Conservation (phyloP, 2,329 filamentous ascomycete genomes). For the Cadophora gregata region DNA sequence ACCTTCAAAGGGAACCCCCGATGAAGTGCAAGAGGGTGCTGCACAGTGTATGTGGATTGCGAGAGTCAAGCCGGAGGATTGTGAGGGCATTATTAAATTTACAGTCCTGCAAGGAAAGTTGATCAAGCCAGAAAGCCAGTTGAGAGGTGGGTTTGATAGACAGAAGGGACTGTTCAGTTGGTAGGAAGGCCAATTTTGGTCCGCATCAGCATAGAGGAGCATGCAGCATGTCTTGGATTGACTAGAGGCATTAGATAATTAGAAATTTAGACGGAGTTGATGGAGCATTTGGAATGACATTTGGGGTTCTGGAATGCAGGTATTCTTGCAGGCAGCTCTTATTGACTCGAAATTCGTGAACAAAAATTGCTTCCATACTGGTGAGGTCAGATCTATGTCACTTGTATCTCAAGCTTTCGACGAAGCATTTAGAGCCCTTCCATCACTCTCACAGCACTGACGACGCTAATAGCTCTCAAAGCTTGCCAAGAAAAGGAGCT, state of each 20-base stretch:
- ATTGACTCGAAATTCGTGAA: too few relatives aligned
- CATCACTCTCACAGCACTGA: too few relatives aligned
- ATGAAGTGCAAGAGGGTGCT: slow-evolving; percentile 60
- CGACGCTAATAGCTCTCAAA: too few relatives aligned
- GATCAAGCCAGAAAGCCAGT: slow-evolving; percentile 83
- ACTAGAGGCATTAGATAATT: slow-evolving; percentile 6
- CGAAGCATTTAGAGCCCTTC: too few relatives aligned
- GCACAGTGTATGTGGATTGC: slow-evolving; percentile 94
- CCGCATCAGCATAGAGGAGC: neutral
- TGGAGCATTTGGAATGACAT: neutral
- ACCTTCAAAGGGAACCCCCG: slow-evolving; percentile 38
- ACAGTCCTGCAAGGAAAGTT: slow-evolving; percentile 94
- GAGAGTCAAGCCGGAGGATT: slow-evolving; percentile 83
- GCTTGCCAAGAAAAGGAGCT: too few relatives aligned
- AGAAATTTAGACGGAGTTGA: neutral
- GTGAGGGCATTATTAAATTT: slow-evolving; percentile 88
- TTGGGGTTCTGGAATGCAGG: neutral
- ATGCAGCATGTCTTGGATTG: neutral
- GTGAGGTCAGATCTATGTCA: too few relatives aligned
- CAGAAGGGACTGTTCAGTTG: slow-evolving; percentile 83
- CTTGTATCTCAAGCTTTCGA: too few relatives aligned
- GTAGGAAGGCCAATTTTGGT: slow-evolving; percentile 52
- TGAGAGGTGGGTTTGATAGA: slow-evolving; percentile 91
- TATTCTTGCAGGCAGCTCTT: neutral
- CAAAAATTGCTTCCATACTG: too few relatives aligned